Percentiles rank a stretch among this genome's conserved stretches.
Conservation (phyloP, 148 eudicot species). For the Suaeda aralocaspica region DNA sequence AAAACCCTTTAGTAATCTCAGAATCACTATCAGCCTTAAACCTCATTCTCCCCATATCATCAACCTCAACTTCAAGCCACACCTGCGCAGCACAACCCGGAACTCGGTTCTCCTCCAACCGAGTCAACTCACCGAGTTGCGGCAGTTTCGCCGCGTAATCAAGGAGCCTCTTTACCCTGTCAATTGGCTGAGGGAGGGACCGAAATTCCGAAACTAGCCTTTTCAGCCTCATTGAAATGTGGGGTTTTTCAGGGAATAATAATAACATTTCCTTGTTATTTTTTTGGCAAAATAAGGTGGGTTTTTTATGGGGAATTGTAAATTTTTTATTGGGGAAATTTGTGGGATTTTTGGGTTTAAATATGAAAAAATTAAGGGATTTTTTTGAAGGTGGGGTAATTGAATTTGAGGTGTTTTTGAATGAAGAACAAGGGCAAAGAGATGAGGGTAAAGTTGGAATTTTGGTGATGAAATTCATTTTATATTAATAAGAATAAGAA, state of each 20-base stretch:
- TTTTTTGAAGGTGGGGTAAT: conserved; percentile 12
- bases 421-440: conserved; percentile 7
- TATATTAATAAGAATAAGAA: not conserved
- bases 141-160: conserved; percentile 51
- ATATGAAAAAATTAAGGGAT: conserved; percentile 12
- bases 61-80: conserved; percentile 63
- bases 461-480: conserved; percentile 13
- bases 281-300: not conserved
- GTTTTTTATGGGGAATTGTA: conserved; percentile 4
- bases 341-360: conserved; percentile 16
- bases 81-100: conserved; percentile 78
- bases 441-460: conserved; percentile 1
- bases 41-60: conserved; percentile 44
- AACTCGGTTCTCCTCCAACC: conserved; percentile 53
- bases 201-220: conserved; percentile 52
- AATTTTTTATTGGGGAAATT: not conserved
- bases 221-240: conserved; percentile 31
- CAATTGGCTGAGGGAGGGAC: conserved; percentile 58
- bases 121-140: conserved; percentile 40
- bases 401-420: not conserved
- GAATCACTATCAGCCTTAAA: conserved; percentile 82
- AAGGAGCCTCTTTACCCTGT: conserved; percentile 61
- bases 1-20: conserved; percentile 83
- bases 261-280: too few relatives aligned
- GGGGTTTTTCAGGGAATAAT: conserved; percentile 11